Evolutionary conservation across 2,329 filamentous ascomycete genomes (phyloP), one percentile per base, ranked within the genome.

Genomic region (Ciborinia camelliae): DNA sequence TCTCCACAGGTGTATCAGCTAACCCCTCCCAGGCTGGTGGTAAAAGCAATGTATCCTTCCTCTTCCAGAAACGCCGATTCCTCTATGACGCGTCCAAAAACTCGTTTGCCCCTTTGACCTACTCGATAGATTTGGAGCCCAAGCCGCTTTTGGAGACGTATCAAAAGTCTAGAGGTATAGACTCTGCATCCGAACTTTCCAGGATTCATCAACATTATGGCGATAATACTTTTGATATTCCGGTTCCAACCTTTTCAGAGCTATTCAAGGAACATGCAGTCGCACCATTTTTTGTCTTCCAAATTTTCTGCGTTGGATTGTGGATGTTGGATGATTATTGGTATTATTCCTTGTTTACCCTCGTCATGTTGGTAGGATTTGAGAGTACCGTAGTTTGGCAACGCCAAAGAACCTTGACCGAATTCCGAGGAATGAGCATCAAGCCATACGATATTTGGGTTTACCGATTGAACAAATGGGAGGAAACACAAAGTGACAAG

Each of bases 301-400:
- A 99, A 82, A 84, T 99, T 67, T 99, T 99, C 81, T 99, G 96
- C 73, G 95, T 99, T 65, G 96, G 95, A 20, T 81, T 99, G 67
- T 99, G 95, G 95, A 91, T 98, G 88, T 81, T 99, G 75, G 95
- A 99, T 75, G 96, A 99, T 79, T 99, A 98, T 80, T 99, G 96
- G 95, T 99, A 99, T 82, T 99, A 99, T 80, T 98, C 95, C 67
- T 86, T 99, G 26, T 99, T 99, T 79, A 99, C 96, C 0, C 87
- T 99, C 28, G 93, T 98, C 81, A 99, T 99, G 96, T 86, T 99
- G 64, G 92, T 99, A 71, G 89, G 87, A 66, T 99, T 99, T 72
- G 95, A 99, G 81, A 97, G 93, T 77, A 99, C 95, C 2, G 96
- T 99, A 45, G 96, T 99, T 20, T 99, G 95, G 96, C 95, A 99